These are phyloP conservation scores for Penicillium nucicola DNA, from an alignment of 495 filamentous ascomycete genomes.

Conservation along the genomic window DNA sequence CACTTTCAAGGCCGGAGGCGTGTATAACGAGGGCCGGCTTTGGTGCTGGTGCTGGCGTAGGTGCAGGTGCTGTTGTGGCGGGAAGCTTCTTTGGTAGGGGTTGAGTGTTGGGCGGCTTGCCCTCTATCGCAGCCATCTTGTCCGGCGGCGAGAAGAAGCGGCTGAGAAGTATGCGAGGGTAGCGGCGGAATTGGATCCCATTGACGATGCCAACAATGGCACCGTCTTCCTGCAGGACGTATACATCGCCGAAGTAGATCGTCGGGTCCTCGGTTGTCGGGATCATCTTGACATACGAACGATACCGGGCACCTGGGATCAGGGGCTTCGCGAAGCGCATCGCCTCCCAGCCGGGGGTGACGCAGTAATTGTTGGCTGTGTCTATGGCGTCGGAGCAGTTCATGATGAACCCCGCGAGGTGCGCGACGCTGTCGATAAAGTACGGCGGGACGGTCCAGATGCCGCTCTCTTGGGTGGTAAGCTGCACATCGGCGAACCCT, in stretches of 20 bases:
- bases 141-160: constrained; percentile 32
- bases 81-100: not conserved
- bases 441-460: constrained; percentile 26
- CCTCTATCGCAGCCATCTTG: not conserved
- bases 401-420: constrained; percentile 41
- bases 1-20: too few species aligned
- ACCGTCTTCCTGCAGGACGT: constrained; percentile 33
- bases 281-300: constrained; percentile 39
- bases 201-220: constrained; percentile 32
- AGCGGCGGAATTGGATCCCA: constrained; percentile 30
- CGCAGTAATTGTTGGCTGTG: constrained; percentile 27
- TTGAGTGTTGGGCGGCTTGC: too few species aligned
- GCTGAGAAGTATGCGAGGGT: constrained; percentile 29
- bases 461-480: constrained; percentile 18
- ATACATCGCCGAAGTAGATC: constrained; percentile 38
- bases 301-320: constrained; percentile 29
- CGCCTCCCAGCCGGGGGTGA: constrained; percentile 34
- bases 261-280: constrained; percentile 20
- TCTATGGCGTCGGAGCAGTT: constrained; percentile 27
- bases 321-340: constrained; percentile 29
- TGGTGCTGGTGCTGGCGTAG: too few species aligned
- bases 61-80: not conserved
- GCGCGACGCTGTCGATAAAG: constrained; percentile 41
- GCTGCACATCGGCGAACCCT: constrained; percentile 34
- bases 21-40: too few species aligned